Conservation (phyloP, 306 rosid species). For the Fragaria nilgerrensis region DNA sequence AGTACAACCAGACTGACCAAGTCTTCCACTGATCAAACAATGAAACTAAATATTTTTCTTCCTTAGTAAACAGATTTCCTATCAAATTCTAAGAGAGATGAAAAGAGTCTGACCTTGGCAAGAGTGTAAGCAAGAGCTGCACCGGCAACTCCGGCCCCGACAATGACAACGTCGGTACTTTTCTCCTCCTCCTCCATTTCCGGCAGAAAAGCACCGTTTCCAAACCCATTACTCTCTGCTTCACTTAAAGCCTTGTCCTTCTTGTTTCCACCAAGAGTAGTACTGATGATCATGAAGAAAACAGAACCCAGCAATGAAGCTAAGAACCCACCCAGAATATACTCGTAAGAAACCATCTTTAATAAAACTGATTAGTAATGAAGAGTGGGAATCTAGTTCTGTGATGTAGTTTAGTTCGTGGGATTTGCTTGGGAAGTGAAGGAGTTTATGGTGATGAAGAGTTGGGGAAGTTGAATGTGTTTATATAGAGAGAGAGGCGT, state of each 20-base stretch:
- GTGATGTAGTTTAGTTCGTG: not conserved
- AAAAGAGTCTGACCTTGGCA: conserved; percentile 53
- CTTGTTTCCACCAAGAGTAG: conserved; percentile 30
- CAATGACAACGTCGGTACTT: conserved; percentile 52
- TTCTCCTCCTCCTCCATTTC: conserved; percentile 14
- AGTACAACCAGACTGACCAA: not conserved
- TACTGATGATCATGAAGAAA: conserved; percentile 30
- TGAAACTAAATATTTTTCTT: not conserved
- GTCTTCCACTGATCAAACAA: not conserved
- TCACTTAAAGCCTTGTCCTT: conserved; percentile 10
- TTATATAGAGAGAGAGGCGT: not conserved
- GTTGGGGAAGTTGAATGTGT: not conserved
- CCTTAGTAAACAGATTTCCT: not conserved
- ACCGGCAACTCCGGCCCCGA: conserved; percentile 95
- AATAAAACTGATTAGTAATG: not conserved
- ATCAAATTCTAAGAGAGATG: not conserved
- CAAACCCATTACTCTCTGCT: conserved; percentile 2
- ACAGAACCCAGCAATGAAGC: conserved; percentile 40
- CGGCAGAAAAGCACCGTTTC: not conserved
- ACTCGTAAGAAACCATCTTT: conserved; percentile 47
- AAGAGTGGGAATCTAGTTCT: not conserved
- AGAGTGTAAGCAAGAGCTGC: conserved; percentile 95
- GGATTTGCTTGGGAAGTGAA: not conserved
- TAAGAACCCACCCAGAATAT: conserved; percentile 38
- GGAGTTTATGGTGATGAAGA: not conserved